A percentile compares a stretch with the other conserved stretches of the same genome.
These are phyloP conservation scores for Hysterangium stoloniferum DNA, from an alignment of 768 basidiomycete genomes.

Conservation along the genomic window DNA sequence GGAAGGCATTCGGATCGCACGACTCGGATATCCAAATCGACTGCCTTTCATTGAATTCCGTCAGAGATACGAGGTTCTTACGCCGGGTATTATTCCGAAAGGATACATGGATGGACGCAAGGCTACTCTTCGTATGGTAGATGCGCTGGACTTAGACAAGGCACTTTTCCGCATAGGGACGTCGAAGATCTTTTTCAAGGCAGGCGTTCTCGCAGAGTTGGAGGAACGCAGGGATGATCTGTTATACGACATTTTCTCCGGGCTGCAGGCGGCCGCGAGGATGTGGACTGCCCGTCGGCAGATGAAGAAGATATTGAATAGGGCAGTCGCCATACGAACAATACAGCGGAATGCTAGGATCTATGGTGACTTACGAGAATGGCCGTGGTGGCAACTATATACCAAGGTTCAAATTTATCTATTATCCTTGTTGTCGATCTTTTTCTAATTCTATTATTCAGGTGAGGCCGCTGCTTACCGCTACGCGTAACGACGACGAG, in stretches of 20 bases:
- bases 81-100: constrained; percentile 84
- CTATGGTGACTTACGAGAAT: constrained; percentile 83
- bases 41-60: constrained; percentile 97
- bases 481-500: constrained; percentile 89
- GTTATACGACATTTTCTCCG: constrained; percentile 84
- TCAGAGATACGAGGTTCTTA: constrained; percentile 92
- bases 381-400: constrained; percentile 99
- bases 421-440: neutral
- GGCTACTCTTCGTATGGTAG: constrained; percentile 87
- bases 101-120: constrained; percentile 99
- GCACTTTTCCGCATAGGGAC: constrained; percentile 84
- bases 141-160: constrained; percentile 80
- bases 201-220: constrained; percentile 91
- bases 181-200: constrained; percentile 99
- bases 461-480: constrained; percentile 89
- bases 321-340: constrained; percentile 82
- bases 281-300: constrained; percentile 84
- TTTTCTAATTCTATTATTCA: constrained; percentile 20
- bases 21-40: constrained; percentile 94
- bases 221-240: constrained; percentile 86
- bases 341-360: constrained; percentile 92
- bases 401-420: constrained; percentile 74
- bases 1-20: constrained; percentile 96
- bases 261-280: constrained; percentile 78
- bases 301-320: constrained; percentile 90